A percentile compares a stretch with the other conserved stretches of the same genome.
These are phyloP conservation scores for Laetiporus sulphureus DNA, from an alignment of 1,284 basidiomycete genomes.

Conservation along the genomic window DNA sequence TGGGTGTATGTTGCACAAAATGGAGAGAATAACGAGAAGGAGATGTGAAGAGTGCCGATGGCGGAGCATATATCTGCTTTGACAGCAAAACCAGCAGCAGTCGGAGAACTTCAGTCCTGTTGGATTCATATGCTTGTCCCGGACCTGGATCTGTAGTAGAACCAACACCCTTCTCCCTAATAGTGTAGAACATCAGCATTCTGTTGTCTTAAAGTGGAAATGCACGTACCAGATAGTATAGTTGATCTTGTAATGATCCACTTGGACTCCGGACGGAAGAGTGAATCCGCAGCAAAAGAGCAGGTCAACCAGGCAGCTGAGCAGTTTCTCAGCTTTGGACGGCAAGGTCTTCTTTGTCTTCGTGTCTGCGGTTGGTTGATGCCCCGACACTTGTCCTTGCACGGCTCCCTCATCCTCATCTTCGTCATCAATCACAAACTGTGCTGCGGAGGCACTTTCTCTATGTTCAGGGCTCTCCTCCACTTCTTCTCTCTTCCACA, in stretches of 20 bases:
- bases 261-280: conserved; percentile 69
- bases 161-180: conserved; percentile 88
- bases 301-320: conserved; percentile 75
- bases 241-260: conserved; percentile 81
- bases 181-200: conserved; percentile 1
- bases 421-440: conserved; percentile 82
- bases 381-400: conserved; percentile 17
- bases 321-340: conserved; percentile 73
- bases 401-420: conserved; percentile 54
- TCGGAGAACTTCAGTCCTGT: conserved; percentile 83
- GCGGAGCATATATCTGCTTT: conserved; percentile 78
- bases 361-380: conserved; percentile 19
- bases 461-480: conserved; percentile 20
- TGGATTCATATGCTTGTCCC: conserved; percentile 62
- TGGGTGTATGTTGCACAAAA: conserved; percentile 70
- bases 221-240: conserved; percentile 71
- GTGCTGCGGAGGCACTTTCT: conserved; percentile 32
- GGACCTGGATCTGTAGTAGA: conserved; percentile 72
- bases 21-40: conserved; percentile 73
- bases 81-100: conserved; percentile 82
- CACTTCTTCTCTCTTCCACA: conserved; percentile 63
- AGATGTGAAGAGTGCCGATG: conserved; percentile 60
- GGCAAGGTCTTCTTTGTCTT: conserved; percentile 49
- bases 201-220: not conserved
- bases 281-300: conserved; percentile 92